A percentile compares a stretch with the other conserved stretches of the same genome.
phyloP scores from a whole-genome alignment of 2,329 filamentous ascomycete genomes.

The Tolypocladium endophyticum region DNA sequence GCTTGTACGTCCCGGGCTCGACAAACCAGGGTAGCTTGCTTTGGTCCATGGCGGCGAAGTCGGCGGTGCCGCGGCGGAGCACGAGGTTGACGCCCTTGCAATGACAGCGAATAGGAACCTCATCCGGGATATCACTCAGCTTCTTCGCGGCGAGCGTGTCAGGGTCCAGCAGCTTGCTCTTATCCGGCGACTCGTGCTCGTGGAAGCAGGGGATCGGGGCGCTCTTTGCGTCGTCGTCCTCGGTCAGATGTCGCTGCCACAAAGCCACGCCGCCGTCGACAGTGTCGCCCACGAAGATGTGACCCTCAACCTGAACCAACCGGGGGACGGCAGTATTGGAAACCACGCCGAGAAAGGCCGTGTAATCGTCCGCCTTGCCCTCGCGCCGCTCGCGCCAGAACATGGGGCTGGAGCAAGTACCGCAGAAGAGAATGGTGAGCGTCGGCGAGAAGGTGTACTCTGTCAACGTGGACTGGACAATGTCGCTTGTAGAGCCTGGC shows the following conservation, averaged over 20 bases:
- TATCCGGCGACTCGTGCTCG: not conserved
- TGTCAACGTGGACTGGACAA: not conserved
- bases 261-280: not conserved
- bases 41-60: constrained; percentile 15
- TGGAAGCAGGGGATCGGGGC: not conserved
- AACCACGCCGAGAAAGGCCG: not conserved
- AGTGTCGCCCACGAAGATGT: not conserved
- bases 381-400: constrained; percentile 21
- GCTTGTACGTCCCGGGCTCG: constrained; percentile 30
- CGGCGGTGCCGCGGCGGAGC: constrained; percentile 20
- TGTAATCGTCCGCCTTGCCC: not conserved
- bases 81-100: constrained; percentile 34
- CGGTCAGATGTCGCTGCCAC: not conserved
- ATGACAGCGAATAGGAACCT: constrained; percentile 30
- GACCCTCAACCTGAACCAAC: not conserved
- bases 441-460: constrained; percentile 23
- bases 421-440: constrained; percentile 28
- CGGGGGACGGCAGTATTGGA: not conserved
- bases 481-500: constrained; percentile 20
- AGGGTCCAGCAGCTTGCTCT: not conserved
- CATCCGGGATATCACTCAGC: not conserved
- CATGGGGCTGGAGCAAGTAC: constrained; percentile 28
- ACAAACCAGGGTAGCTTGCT: constrained; percentile 29
- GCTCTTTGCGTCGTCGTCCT: not conserved
- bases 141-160: not conserved